Conservation (phyloP, 371 early-diverging fungal genomes). For the Mucor mucedo region DNA sequence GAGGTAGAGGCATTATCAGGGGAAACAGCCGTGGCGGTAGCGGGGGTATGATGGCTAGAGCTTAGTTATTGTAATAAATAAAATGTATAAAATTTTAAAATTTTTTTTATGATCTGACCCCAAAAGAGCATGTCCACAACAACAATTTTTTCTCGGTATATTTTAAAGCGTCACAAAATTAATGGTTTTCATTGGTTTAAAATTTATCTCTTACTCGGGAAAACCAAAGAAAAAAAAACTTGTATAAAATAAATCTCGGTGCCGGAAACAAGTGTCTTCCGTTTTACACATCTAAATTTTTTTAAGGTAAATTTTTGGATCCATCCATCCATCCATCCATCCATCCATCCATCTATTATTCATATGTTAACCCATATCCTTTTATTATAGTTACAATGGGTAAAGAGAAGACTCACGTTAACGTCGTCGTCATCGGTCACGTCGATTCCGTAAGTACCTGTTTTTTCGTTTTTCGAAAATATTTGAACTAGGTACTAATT, state of each 20-base stretch:
- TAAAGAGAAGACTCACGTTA: conserved; percentile 94
- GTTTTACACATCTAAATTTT: conserved; percentile 24
- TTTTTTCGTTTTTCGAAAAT: not conserved
- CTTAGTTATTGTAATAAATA: conserved; percentile 2
- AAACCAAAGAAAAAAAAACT: not conserved
- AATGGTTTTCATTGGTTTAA: no score
- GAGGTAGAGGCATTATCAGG: conserved; percentile 9
- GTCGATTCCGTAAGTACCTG: conserved; percentile 94
- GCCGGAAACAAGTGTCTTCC: conserved; percentile 8
- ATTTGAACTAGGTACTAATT: not conserved
- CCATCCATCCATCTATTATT: conserved; percentile 17
- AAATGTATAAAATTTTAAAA: not conserved
- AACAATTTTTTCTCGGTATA: not conserved
- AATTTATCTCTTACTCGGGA: conserved; percentile 11
- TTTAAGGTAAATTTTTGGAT: conserved; percentile 18
- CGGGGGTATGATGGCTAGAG: conserved; percentile 5
- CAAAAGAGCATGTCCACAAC: not conserved
- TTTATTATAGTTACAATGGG: conserved; percentile 65
- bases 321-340: conserved; percentile 10
- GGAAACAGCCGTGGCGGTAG: conserved; percentile 6
- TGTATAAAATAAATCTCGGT: conserved; percentile 13
- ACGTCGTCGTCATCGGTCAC: conserved; percentile 99
- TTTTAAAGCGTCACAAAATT: not conserved
- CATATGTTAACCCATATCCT: conserved; percentile 6
- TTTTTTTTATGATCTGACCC: not conserved